Conservation (phyloP, 257 asterid species). For the Solanum dulcamara region DNA sequence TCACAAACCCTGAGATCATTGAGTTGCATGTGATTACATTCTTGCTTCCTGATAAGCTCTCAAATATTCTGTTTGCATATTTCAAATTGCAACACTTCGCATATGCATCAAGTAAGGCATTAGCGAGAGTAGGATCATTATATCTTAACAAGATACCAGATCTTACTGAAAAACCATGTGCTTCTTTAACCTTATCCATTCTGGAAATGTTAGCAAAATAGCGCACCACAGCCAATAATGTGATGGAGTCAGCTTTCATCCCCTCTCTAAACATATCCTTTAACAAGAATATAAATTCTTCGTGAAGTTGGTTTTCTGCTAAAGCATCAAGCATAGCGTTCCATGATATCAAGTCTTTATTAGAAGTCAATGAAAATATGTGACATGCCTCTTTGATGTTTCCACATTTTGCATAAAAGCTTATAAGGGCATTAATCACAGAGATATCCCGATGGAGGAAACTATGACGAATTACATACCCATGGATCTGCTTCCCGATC, state of each 20-base stretch:
- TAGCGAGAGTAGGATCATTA: conserved; percentile 45
- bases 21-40: conserved; percentile 54
- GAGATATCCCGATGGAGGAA: conserved; percentile 33
- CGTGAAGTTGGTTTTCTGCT: conserved; percentile 30
- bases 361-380: conserved; percentile 33
- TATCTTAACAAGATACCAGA: conserved; percentile 20
- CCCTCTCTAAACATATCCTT: conserved; percentile 35
- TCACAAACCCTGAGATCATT: conserved; percentile 51
- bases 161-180: conserved; percentile 58
- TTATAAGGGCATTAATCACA: conserved; percentile 58
- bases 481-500: conserved; percentile 69
- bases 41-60: conserved; percentile 33
- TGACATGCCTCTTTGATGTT: conserved; percentile 31
- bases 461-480: conserved; percentile 39
- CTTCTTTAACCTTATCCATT: conserved; percentile 45
- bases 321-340: conserved; percentile 65
- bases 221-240: conserved; percentile 40
- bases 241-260: conserved; percentile 54
- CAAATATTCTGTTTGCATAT: conserved; percentile 42
- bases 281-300: conserved; percentile 35
- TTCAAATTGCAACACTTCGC: conserved; percentile 54
- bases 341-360: conserved; percentile 70
- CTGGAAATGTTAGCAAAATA: conserved; percentile 28
- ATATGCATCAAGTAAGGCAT: conserved; percentile 72
- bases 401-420: conserved; percentile 56